A percentile compares a stretch with the other conserved stretches of the same genome.
Evolutionary conservation across 2,329 filamentous ascomycete species (phyloP).

Genomic region (Emmonsia crescens): DNA sequence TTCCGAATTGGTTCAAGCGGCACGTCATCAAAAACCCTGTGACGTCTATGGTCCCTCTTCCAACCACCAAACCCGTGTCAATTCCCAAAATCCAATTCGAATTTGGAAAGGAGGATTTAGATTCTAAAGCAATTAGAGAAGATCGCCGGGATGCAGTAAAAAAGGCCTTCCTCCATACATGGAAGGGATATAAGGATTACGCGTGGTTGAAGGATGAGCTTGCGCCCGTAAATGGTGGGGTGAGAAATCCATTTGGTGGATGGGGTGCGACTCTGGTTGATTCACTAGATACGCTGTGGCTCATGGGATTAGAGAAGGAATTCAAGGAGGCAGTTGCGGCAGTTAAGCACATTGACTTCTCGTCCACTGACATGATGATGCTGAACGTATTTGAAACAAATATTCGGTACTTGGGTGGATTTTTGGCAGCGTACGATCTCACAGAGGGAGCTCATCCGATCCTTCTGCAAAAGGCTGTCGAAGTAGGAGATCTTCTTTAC

Average conservation of each 20-base stretch:
- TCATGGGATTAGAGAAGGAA: constrained; percentile 49
- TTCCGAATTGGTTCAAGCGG: constrained; percentile 10
- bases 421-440: constrained; percentile 44
- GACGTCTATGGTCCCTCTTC: constrained; percentile 16
- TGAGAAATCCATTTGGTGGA: constrained; percentile 51
- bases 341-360: constrained; percentile 45
- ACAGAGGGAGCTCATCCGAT: constrained; percentile 31
- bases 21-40: constrained; percentile 15
- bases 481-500: constrained; percentile 46
- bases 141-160: constrained; percentile 37
- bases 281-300: constrained; percentile 50
- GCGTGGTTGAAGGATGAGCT: constrained; percentile 58
- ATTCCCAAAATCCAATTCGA: constrained; percentile 21
- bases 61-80: constrained; percentile 13
- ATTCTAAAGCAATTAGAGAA: constrained; percentile 27
- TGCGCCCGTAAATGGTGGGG: constrained; percentile 43
- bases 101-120: constrained; percentile 17
- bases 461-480: constrained; percentile 42
- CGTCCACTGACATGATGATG: constrained; percentile 20
- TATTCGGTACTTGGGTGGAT: constrained; percentile 44
- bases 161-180: constrained; percentile 45
- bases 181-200: constrained; percentile 49
- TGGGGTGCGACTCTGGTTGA: constrained; percentile 53
- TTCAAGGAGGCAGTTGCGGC: constrained; percentile 45
- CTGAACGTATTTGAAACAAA: constrained; percentile 42